phyloP scores from a whole-genome alignment of 2,329 filamentous ascomycete species.

The Lojkania enalia region DNA sequence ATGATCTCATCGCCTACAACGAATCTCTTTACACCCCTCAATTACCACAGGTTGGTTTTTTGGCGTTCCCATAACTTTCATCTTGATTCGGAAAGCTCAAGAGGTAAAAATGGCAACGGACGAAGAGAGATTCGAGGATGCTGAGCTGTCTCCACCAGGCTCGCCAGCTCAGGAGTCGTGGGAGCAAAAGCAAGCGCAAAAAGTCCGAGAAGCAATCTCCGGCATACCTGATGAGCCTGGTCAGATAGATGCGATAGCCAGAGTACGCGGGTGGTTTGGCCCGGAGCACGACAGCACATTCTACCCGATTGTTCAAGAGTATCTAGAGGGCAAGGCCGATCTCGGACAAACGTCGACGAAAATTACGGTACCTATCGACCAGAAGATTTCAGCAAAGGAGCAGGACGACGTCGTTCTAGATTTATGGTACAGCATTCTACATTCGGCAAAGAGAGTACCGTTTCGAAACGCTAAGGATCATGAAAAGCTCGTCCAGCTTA shows the following conservation, averaged over 20 bases:
- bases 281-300: conserved; percentile 25
- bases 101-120: neutral
- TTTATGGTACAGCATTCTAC: conserved; percentile 38
- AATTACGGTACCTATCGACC: conserved; percentile 30
- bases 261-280: conserved; percentile 34
- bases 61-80: too few relatives aligned
- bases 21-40: neutral
- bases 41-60: too few relatives aligned
- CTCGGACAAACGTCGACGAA: conserved; percentile 19
- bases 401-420: conserved; percentile 25
- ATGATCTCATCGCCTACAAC: too few relatives aligned
- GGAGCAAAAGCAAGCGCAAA: conserved; percentile 1
- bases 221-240: conserved; percentile 5
- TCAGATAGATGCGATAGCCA: conserved; percentile 35
- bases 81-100: too few relatives aligned
- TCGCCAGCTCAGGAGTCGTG: neutral
- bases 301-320: conserved; percentile 31
- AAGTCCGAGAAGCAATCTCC: conserved; percentile 7
- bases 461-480: conserved; percentile 18
- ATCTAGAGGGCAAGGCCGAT: conserved; percentile 20
- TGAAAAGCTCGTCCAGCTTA: conserved; percentile 23
- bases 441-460: conserved; percentile 30
- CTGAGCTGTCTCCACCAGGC: neutral
- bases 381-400: conserved; percentile 21
- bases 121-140: conserved; percentile 1